A percentile compares a stretch with the other conserved stretches of the same genome.
Evolutionary conservation across 2,329 filamentous ascomycete genomes (phyloP).

Genomic region (Colletotrichum sp.): DNA sequence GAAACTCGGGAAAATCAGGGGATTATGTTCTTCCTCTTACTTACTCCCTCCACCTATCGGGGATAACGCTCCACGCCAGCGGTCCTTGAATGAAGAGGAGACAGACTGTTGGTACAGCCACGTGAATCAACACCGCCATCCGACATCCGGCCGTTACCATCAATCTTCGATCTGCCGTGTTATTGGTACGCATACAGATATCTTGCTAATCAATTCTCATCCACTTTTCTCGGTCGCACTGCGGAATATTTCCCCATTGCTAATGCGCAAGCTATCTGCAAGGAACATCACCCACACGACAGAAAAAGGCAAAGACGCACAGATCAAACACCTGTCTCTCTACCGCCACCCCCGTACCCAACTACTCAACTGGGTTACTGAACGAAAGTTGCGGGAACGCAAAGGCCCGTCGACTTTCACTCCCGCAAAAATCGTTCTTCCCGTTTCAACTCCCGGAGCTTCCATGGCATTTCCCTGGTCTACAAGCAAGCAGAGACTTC

Average conservation of each 20-base stretch:
- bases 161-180: not conserved
- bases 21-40: not conserved
- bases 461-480: not conserved
- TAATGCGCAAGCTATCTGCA: not conserved
- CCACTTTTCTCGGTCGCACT: constrained; percentile 19
- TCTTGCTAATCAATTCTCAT: not conserved
- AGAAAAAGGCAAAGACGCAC: not conserved
- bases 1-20: not conserved
- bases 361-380: not conserved
- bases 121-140: not conserved
- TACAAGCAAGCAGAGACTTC: not conserved
- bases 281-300: not conserved
- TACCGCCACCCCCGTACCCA: not conserved
- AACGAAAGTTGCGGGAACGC: not conserved
- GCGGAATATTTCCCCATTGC: constrained; percentile 8
- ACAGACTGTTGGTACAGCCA: not conserved
- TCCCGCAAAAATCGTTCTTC: not conserved
- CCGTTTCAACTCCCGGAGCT: constrained; percentile 1
- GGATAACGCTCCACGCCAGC: not conserved
- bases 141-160: not conserved
- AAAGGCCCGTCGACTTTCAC: not conserved
- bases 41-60: not conserved
- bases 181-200: not conserved
- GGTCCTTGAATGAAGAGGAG: not conserved
- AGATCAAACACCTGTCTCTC: not conserved